Conservation (phyloP, 1,284 basidiomycete genomes). For the Peniophora sp. region DNA sequence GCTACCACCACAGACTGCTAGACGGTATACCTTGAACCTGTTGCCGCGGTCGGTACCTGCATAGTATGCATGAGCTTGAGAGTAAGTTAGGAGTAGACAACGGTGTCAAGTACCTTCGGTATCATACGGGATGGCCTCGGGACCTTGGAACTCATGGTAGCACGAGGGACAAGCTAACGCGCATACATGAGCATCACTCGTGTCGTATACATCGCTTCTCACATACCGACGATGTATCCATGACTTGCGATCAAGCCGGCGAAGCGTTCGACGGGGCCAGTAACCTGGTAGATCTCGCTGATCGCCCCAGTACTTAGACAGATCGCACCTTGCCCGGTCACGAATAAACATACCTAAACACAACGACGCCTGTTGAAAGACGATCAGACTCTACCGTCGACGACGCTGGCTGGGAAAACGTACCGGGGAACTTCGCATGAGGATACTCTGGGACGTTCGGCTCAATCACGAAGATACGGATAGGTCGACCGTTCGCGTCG, state of each 20-base stretch:
- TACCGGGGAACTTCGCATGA: constrained; percentile 76
- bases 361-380: constrained; percentile 55
- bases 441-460: constrained; percentile 68
- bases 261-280: constrained; percentile 82
- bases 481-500: constrained; percentile 52
- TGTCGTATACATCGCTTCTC: not conserved
- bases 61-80: constrained; percentile 10
- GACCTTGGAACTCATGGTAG: constrained; percentile 88
- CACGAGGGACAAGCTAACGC: constrained; percentile 77
- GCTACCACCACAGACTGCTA: too few species aligned
- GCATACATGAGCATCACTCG: not conserved
- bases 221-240: constrained; percentile 68
- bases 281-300: constrained; percentile 84
- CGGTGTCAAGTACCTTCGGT: constrained; percentile 50
- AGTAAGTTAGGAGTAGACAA: not conserved
- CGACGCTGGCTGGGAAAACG: constrained; percentile 3
- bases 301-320: not conserved
- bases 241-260: constrained; percentile 90
- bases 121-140: constrained; percentile 83
- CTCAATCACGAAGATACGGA: constrained; percentile 73
- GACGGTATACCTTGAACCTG: constrained; percentile 72
- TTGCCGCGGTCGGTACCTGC: constrained; percentile 81
- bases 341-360: constrained; percentile 66
- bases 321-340: too few species aligned
- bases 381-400: constrained; percentile 20